A percentile compares a stretch with the other conserved stretches of the same genome.
Conservation (phyloP, 176 grass and related monocot genomes). For the Lolium multiflorum region DNA sequence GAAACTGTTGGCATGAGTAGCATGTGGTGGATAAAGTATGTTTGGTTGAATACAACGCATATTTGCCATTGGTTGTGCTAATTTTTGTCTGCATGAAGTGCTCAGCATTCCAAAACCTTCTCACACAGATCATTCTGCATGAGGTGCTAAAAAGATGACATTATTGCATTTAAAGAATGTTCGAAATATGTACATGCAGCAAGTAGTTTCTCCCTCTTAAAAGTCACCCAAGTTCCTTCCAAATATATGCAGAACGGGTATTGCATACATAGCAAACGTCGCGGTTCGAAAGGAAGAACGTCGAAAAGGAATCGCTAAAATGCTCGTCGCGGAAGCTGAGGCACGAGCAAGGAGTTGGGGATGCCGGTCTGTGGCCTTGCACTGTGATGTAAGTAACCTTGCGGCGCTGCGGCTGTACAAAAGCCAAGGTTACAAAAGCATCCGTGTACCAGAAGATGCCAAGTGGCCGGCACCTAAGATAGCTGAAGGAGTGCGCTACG, state of each 20-base stretch:
- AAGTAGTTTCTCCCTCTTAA: background rate
- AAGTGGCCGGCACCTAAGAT: conserved; percentile 77
- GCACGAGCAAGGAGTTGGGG: conserved; percentile 73
- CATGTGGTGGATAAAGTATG: conserved; percentile 1
- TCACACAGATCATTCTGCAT: background rate
- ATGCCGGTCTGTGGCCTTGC: conserved; percentile 78
- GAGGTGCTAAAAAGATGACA: background rate
- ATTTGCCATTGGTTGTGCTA: background rate
- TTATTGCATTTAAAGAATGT: background rate
- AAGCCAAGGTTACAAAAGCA: conserved; percentile 74
- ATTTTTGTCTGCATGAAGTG: background rate
- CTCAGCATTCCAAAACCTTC: background rate
- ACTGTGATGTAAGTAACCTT: conserved; percentile 79
- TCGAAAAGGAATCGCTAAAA: conserved; percentile 83
- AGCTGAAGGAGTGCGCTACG: conserved; percentile 59
- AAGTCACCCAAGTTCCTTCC: conserved; percentile 10
- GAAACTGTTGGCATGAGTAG: background rate
- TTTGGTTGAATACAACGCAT: conserved; percentile 9
- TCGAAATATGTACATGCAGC: background rate
- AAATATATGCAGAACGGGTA: conserved; percentile 66
- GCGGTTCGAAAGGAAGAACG: conserved; percentile 71
- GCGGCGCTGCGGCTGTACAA: conserved; percentile 71
- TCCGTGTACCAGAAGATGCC: conserved; percentile 69
- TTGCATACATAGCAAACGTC: conserved; percentile 92
- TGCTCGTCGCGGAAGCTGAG: conserved; percentile 75